Conservation (phyloP, 257 asterid species). For the Oldenlandia corymbosa region DNA sequence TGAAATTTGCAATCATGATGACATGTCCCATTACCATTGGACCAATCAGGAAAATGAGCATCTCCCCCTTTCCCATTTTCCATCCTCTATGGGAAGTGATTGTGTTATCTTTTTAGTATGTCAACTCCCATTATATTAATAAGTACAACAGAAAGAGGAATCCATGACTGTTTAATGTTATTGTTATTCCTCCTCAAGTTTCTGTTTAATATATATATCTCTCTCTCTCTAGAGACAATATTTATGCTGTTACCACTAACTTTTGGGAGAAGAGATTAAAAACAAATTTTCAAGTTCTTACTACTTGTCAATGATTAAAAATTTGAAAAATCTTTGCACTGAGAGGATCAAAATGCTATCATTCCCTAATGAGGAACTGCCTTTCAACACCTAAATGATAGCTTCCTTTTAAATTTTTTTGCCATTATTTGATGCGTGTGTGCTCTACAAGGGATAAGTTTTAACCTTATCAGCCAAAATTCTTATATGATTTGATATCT, state of each 20-base stretch:
- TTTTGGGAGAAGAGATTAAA: neutral
- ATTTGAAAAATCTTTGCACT: constrained; percentile 14
- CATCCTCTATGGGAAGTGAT: constrained; percentile 29
- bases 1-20: neutral
- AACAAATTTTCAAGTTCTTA: too few species aligned
- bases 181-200: constrained; percentile 17
- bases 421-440: neutral
- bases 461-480: neutral
- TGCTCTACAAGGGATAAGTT: constrained; percentile 3
- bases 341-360: neutral
- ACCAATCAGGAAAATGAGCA: constrained; percentile 19
- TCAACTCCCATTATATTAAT: constrained; percentile 72
- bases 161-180: constrained; percentile 18
- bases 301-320: constrained; percentile 22
- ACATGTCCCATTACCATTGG: constrained; percentile 14
- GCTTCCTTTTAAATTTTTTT: constrained; percentile 4
- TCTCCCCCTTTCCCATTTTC: constrained; percentile 14
- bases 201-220: constrained; percentile 16
- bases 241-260: constrained; percentile 51
- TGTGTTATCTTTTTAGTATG: constrained; percentile 34
- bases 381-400: constrained; percentile 30
- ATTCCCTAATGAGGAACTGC: constrained; percentile 16
- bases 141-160: too few species aligned
- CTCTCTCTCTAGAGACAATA: too few species aligned
- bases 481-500: too few species aligned